Conservation (phyloP, 768 basidiomycete species). For the Tylopilus sp. region DNA sequence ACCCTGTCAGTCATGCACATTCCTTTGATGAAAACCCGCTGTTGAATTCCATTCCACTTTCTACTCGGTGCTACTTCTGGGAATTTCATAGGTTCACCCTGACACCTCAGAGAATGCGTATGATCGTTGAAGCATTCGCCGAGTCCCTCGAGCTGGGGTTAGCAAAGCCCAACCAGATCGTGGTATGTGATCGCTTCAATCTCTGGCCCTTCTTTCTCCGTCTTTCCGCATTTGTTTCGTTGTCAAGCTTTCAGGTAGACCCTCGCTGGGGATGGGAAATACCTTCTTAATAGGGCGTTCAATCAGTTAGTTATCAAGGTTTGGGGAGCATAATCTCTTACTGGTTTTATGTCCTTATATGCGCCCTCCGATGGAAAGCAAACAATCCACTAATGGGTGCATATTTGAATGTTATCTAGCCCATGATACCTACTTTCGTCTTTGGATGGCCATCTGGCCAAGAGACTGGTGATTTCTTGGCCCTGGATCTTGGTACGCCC, state of each 20-base stretch:
- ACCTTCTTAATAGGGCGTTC: neutral
- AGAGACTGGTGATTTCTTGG: slow-evolving; percentile 87
- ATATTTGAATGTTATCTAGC: slow-evolving; percentile 40
- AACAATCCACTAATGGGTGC: slow-evolving; percentile 8
- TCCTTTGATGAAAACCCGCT: neutral
- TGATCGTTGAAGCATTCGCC: slow-evolving; percentile 95
- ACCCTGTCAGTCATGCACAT: slow-evolving; percentile 54
- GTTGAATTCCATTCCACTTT: slow-evolving; percentile 4
- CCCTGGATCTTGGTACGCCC: slow-evolving; percentile 78
- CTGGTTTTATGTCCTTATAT: slow-evolving; percentile 1
- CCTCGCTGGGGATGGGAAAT: slow-evolving; percentile 3
- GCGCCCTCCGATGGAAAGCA: neutral
- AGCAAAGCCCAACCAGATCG: slow-evolving; percentile 75
- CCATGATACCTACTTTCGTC: slow-evolving; percentile 96
- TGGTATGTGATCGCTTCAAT: slow-evolving; percentile 56
- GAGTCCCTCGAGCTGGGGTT: slow-evolving; percentile 88
- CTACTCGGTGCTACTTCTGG: neutral
- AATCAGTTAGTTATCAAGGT: neutral
- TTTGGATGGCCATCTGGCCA: slow-evolving; percentile 92
- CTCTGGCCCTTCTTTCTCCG: neutral
- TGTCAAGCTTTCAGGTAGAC: neutral
- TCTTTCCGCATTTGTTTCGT: slow-evolving; percentile 4
- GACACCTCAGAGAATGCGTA: slow-evolving; percentile 89
- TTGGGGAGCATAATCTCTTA: neutral
- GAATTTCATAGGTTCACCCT: slow-evolving; percentile 63